Conservation (phyloP, 2,329 filamentous ascomycete species). For the Ophiosphaerella korrae region DNA sequence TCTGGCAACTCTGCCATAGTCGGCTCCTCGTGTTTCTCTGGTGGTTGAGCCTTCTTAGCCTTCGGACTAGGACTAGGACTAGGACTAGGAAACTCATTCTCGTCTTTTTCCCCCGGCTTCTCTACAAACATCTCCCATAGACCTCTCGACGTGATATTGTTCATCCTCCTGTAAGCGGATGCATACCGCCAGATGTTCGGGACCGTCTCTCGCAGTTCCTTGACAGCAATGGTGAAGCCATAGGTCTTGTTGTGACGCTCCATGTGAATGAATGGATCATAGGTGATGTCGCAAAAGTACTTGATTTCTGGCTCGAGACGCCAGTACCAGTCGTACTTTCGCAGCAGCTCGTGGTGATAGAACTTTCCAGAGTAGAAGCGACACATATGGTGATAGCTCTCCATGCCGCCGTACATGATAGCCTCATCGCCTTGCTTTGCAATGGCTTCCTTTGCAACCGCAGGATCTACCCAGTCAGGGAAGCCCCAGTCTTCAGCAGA, state of each 20-base stretch:
- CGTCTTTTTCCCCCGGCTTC: constrained; percentile 65
- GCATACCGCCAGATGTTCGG: constrained; percentile 99
- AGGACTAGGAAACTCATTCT: constrained; percentile 62
- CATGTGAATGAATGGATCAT: constrained; percentile 97
- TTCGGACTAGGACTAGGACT: constrained; percentile 68
- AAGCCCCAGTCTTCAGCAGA: constrained; percentile 92
- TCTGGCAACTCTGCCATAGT: constrained; percentile 73
- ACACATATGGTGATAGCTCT: constrained; percentile 99
- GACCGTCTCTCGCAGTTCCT: constrained; percentile 95
- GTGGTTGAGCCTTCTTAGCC: constrained; percentile 71
- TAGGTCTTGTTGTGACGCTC: constrained; percentile 95
- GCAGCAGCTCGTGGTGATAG: constrained; percentile 92
- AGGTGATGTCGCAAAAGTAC: constrained; percentile 99
- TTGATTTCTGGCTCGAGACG: constrained; percentile 98
- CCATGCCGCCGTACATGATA: constrained; percentile 99
- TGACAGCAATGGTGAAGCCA: constrained; percentile 97
- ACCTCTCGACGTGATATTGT: constrained; percentile 88
- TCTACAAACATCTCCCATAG: constrained; percentile 99
- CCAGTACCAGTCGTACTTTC: constrained; percentile 99
- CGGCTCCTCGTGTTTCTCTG: constrained; percentile 81
- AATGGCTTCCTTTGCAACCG: constrained; percentile 94
- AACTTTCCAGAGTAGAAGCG: constrained; percentile 99
- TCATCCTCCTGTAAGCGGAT: constrained; percentile 92
- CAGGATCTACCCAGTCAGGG: constrained; percentile 93
- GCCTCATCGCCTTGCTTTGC: constrained; percentile 94